Percentiles rank a stretch among this genome's conserved stretches.
These are phyloP conservation scores for Coelastrella sp. DNA, from an alignment of 139 green algal genomes.

Conservation along the genomic window DNA sequence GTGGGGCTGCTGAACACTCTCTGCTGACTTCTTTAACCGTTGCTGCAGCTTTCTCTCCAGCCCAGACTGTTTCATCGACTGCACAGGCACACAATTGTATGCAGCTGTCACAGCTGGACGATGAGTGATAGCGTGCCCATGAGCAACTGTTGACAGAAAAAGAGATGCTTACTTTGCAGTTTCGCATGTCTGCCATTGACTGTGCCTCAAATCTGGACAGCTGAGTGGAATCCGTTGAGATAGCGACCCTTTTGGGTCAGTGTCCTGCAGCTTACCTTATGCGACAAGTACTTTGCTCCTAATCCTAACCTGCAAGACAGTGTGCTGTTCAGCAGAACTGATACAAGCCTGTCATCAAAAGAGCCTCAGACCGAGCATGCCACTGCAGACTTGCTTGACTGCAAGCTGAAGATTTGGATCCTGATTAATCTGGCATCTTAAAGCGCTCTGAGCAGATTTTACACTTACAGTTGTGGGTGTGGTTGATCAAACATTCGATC, in stretches of 20 bases:
- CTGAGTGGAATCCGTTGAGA: too few species aligned
- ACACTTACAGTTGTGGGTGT: slow-evolving; percentile 33
- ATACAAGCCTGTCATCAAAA: not conserved
- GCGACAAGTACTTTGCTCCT: slow-evolving; percentile 38
- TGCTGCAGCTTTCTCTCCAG: slow-evolving; percentile 31
- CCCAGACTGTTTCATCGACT: slow-evolving; percentile 34
- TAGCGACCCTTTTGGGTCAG: too few species aligned
- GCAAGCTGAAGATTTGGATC: too few species aligned
- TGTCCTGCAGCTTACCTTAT: slow-evolving; percentile 28
- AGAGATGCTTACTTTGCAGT: too few species aligned
- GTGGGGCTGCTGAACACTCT: slow-evolving; percentile 2
- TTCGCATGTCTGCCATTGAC: too few species aligned
- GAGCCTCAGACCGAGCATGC: too few species aligned
- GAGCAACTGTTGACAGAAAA: too few species aligned
- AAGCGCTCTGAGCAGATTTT: not conserved
- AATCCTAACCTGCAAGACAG: slow-evolving; percentile 33
- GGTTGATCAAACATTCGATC: slow-evolving; percentile 27
- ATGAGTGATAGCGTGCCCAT: too few species aligned
- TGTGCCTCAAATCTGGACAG: too few species aligned
- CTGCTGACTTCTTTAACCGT: not conserved
- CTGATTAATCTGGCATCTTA: too few species aligned
- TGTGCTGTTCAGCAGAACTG: not conserved
- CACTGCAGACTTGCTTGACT: too few species aligned
- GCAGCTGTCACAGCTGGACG: too few species aligned
- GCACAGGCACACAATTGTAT: not conserved